Evolutionary conservation across 1,139 yeast species (phyloP), one percentile per base, ranked within the genome.

Genomic region (Kodamaea fungicola): DNA sequence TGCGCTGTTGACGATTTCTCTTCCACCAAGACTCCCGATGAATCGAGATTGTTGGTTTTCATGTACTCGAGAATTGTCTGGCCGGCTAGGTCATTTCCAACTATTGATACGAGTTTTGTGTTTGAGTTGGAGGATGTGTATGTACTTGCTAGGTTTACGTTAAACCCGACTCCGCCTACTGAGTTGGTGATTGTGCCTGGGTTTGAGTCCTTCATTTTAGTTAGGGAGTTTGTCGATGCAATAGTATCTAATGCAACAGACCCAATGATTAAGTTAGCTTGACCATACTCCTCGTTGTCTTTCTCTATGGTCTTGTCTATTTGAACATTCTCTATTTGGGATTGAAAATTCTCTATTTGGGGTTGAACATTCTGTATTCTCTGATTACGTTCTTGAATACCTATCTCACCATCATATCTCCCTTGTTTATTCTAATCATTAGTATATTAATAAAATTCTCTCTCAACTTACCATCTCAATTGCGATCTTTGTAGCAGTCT

Each of bases 151-250:
- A 76, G 53, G 0, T 86, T 79, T 12, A 87, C 79, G 51, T 88
- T 89, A 52, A 75, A 81, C 0, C 88, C 96, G 1, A 88, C 96
- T 0, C 96, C 96, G 0, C 96, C 96, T 7, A 86, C 57, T 0
- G 84, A 70, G 5, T 80, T 69, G 2, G 59, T 50, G 1, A 78
- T 70, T 1, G 50, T 54, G 0, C 94, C 92, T 0, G 94, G 92
- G 45, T 84, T 84, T 1, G 96, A 87, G 40, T 92, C 94, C 4
- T 66, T 63, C 46, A 75, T 48, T 16, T 60, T 54, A 12, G 62
- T 51, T 1, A 56, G 51, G 0, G 57, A 44, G 0, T 45, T 43
- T 2, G 77, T 48, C 28, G 65, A 62, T 33, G 80, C 78, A 3
- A 83, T 78, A 2, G 86, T 68, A 52, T 88, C 96, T 27, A 84